These are phyloP conservation scores for Zostera marina DNA, from an alignment of 116 monocot species.

Conservation along the genomic window DNA sequence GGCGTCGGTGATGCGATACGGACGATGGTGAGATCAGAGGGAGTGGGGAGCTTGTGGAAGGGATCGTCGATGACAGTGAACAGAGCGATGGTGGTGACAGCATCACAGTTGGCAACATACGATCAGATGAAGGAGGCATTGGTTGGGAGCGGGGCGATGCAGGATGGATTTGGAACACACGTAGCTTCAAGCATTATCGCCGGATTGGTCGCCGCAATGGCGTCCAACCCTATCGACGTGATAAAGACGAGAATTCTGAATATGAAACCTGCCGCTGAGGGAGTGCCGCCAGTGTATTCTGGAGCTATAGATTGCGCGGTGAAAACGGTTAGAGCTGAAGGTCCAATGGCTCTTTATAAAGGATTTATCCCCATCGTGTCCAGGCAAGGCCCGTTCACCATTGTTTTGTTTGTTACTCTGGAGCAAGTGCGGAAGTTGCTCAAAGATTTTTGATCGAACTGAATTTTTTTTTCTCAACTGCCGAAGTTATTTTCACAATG, in stretches of 20 bases:
- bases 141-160: slow-evolving; percentile 13
- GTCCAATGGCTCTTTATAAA: slow-evolving; percentile 57
- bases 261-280: slow-evolving; percentile 28
- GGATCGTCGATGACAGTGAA: slow-evolving; percentile 38
- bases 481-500: not conserved
- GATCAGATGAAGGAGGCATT: slow-evolving; percentile 34
- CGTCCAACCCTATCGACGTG: slow-evolving; percentile 47
- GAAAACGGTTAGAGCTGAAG: slow-evolving; percentile 64
- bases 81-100: slow-evolving; percentile 45
- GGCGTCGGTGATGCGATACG: slow-evolving; percentile 27
- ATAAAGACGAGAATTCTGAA: slow-evolving; percentile 41
- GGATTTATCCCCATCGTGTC: slow-evolving; percentile 62
- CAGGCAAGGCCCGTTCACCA: slow-evolving; percentile 66
- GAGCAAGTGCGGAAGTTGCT: slow-evolving; percentile 59
- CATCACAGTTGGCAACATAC: slow-evolving; percentile 41
- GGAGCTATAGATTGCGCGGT: slow-evolving; percentile 56
- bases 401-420: slow-evolving; percentile 71
- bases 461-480: slow-evolving; percentile 1
- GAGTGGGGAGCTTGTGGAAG: slow-evolving; percentile 24
- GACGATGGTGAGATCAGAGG: slow-evolving; percentile 25
- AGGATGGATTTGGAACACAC: slow-evolving; percentile 33
- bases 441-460: slow-evolving; percentile 32
- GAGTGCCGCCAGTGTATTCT: slow-evolving; percentile 33
- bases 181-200: slow-evolving; percentile 28
- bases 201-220: slow-evolving; percentile 29